These are phyloP conservation scores for Sphagnum tenellum DNA, from an alignment of 225 moss, liverwort and hornwort genomes.

Conservation along the genomic window DNA sequence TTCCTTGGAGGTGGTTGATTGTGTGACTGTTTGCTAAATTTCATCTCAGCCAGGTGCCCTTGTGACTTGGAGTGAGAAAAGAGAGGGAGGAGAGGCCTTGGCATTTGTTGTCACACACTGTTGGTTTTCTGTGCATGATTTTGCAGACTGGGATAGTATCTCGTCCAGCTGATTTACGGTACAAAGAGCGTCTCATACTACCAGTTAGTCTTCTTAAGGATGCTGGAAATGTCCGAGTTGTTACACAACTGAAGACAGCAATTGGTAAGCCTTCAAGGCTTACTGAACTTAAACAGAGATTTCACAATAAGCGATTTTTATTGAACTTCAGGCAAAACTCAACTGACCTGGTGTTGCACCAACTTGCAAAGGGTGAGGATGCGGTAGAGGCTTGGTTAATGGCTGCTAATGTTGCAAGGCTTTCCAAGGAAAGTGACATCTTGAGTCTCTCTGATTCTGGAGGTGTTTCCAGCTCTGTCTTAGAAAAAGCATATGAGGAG, in stretches of 20 bases:
- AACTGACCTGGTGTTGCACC: constrained; percentile 88
- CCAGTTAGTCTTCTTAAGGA: constrained; percentile 60
- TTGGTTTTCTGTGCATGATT: not conserved
- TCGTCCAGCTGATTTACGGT: constrained; percentile 67
- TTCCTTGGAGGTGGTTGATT: no score
- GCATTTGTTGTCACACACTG: no score
- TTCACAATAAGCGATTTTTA: constrained; percentile 65
- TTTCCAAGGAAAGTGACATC: constrained; percentile 28
- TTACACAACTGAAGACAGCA: constrained; percentile 39
- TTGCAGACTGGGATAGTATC: constrained; percentile 81
- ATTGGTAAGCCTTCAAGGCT: constrained; percentile 62
- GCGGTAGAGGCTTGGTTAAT: constrained; percentile 84
- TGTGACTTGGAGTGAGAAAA: not conserved
- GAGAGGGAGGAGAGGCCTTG: no score
- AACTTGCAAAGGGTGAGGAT: constrained; percentile 92
- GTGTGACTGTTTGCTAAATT: not conserved
- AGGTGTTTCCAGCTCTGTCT: constrained; percentile 39
- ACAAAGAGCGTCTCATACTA: constrained; percentile 72
- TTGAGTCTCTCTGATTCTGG: constrained; percentile 27
- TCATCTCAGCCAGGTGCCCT: not conserved
- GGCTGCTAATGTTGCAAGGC: constrained; percentile 68
- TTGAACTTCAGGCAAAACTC: constrained; percentile 68
- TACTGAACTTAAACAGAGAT: constrained; percentile 50
- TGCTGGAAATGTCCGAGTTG: constrained; percentile 84
- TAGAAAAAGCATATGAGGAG: constrained; percentile 73